Evolutionary conservation across 257 asterid species (phyloP).

Genomic region (Fraxinus excelsior): DNA sequence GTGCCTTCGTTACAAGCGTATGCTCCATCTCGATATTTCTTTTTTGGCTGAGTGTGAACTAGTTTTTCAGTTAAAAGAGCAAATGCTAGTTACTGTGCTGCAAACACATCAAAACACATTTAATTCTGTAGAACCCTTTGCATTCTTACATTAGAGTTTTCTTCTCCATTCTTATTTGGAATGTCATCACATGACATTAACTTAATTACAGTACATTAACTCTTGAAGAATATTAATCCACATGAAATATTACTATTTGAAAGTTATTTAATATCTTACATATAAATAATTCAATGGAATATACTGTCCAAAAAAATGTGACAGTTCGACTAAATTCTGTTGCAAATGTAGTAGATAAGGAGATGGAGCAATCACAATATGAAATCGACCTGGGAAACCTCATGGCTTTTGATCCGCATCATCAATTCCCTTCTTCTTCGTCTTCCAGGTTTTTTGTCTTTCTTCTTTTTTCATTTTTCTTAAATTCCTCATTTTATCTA

Average conservation of each 20-base stretch:
- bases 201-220: neutral
- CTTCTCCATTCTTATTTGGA: neutral
- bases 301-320: neutral
- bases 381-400: conserved; percentile 81
- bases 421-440: conserved; percentile 53
- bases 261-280: neutral
- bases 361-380: conserved; percentile 48
- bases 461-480: neutral
- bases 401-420: conserved; percentile 62
- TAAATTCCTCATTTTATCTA: neutral
- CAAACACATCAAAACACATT: neutral
- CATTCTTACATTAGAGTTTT: neutral
- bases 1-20: neutral
- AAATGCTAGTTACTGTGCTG: neutral
- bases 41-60: neutral
- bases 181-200: neutral
- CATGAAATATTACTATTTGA: neutral
- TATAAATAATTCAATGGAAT: neutral
- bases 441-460: conserved; percentile 58
- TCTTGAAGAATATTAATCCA: neutral
- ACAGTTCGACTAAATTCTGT: neutral
- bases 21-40: neutral
- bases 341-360: neutral
- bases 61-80: neutral
- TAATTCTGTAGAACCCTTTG: neutral